A percentile compares a stretch with the other conserved stretches of the same genome.
Conservation (phyloP, 1,284 basidiomycete genomes). For the Melanopsichium pennsylvanicum region DNA sequence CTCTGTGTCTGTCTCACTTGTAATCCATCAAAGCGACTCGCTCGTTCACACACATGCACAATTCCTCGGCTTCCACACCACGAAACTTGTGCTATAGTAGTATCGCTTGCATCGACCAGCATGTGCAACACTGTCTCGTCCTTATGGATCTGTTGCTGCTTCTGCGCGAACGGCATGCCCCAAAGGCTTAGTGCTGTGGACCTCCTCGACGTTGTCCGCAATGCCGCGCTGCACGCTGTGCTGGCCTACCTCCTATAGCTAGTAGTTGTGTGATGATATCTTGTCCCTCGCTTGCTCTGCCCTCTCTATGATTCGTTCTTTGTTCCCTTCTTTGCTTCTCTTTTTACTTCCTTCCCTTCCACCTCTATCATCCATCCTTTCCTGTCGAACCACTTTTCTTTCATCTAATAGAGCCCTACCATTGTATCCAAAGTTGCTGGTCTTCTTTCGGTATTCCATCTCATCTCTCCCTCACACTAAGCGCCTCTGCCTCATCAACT, state of each 20-base stretch:
- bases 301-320: not conserved
- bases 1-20: constrained; percentile 10
- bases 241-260: no score
- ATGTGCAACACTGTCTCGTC: not conserved
- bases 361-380: constrained; percentile 5
- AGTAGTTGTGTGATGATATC: no score
- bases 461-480: not conserved
- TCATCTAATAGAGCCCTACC: constrained; percentile 4
- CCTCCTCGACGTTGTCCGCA: no score
- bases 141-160: no score
- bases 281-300: not conserved
- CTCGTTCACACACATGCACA: not conserved
- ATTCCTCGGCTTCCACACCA: no score
- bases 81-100: no score
- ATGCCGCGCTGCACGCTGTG: no score
- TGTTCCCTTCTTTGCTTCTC: constrained; percentile 1
- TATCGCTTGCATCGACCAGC: not conserved
- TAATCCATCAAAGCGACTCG: not conserved
- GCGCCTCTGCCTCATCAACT: no score
- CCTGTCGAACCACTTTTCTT: constrained; percentile 17
- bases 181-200: no score
- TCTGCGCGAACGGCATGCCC: no score
- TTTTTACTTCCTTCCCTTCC: constrained; percentile 11
- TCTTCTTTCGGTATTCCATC: constrained; percentile 33
- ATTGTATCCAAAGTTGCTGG: constrained; percentile 37